Percentiles rank a stretch among this genome's conserved stretches.
Evolutionary conservation across 2,329 filamentous ascomycete species (phyloP).

Genomic region (Clonostachys solani): DNA sequence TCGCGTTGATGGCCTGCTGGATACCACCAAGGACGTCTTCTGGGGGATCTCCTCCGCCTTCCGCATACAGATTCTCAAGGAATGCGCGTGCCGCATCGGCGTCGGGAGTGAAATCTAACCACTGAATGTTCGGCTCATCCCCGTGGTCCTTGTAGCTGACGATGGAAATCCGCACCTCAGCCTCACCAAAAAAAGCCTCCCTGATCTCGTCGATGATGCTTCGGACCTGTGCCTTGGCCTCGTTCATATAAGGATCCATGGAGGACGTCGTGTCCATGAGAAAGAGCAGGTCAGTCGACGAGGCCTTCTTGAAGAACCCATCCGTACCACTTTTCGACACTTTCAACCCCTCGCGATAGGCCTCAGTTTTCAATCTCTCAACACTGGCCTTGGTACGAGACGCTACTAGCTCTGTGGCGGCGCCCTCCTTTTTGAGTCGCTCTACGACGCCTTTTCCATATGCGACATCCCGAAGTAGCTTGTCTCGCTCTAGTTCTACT

Average conservation of each 20-base stretch:
- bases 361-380: no score
- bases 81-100: neutral
- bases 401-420: no score
- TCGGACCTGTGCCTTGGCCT: conserved; percentile 25
- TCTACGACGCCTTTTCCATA: no score
- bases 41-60: conserved; percentile 20
- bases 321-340: neutral
- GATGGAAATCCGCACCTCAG: conserved; percentile 25
- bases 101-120: neutral
- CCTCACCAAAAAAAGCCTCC: conserved; percentile 20
- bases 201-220: conserved; percentile 24
- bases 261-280: conserved; percentile 28
- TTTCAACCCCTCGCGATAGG: no score
- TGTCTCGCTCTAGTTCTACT: no score
- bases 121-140: neutral
- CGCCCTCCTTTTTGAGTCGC: no score
- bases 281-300: conserved; percentile 28
- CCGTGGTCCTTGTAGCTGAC: conserved; percentile 29
- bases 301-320: conserved; percentile 23
- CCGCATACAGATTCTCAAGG: neutral
- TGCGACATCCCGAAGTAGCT: no score
- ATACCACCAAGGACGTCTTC: conserved; percentile 30
- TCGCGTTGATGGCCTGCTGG: conserved; percentile 17
- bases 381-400: no score
- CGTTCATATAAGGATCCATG: conserved; percentile 22